A percentile compares a stretch with the other conserved stretches of the same genome.
Conservation (phyloP, 164 flowering plant species). For the grape (Vitis vinifera) region ASM3070453v1 NC_081823.1:3433501-3434000, state of each 20-base stretch:
- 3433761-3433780: background rate
- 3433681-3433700: slow-evolving; percentile 21
- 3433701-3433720: slow-evolving; percentile 31
- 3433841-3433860: slow-evolving; percentile 49
- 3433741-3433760: slow-evolving; percentile 23
- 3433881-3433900: slow-evolving; percentile 41
- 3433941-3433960: slow-evolving; percentile 45
- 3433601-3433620: too few species aligned
- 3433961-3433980: slow-evolving; percentile 59
- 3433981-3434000: background rate
- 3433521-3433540: too few species aligned
- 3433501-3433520: too few species aligned
- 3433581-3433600: too few species aligned
- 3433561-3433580: too few species aligned
- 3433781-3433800: slow-evolving; percentile 17
- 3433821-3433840: slow-evolving; percentile 73
- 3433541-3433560: too few species aligned
- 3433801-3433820: slow-evolving; percentile 46
- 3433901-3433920: slow-evolving; percentile 43
- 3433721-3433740: slow-evolving; percentile 19
- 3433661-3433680: slow-evolving; percentile 20
- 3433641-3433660: slow-evolving; percentile 26
- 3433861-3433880: slow-evolving; percentile 52
- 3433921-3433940: slow-evolving; percentile 56
- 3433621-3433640: too few species aligned